Evolutionary conservation across 306 rosid genomes (phyloP).

Genomic region (Rosa persica): DNA sequence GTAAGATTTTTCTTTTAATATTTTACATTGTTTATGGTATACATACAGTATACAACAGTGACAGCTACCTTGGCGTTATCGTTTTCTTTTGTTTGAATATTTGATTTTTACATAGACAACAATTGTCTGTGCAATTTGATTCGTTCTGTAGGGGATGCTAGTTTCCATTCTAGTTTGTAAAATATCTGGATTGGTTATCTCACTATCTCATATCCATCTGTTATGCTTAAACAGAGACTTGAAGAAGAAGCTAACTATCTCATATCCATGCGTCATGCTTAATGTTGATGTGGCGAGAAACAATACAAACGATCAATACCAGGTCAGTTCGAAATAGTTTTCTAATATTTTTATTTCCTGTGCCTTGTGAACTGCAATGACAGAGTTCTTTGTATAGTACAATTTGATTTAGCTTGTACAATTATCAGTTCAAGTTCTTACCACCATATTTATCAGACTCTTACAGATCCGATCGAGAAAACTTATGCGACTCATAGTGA

Average conservation of each 20-base stretch:
- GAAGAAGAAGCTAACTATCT: slow-evolving; percentile 86
- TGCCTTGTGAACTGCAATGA: slow-evolving; percentile 15
- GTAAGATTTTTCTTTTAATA: slow-evolving; percentile 43
- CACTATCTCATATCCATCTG: slow-evolving; percentile 32
- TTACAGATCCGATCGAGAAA: slow-evolving; percentile 62
- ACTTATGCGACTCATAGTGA: slow-evolving; percentile 81
- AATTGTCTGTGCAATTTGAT: not conserved
- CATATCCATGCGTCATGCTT: slow-evolving; percentile 99
- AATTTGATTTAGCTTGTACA: slow-evolving; percentile 23
- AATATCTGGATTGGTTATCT: slow-evolving; percentile 20
- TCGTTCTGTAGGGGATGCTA: slow-evolving; percentile 6
- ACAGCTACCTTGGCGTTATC: slow-evolving; percentile 6
- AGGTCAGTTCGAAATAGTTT: slow-evolving; percentile 56
- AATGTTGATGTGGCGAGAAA: slow-evolving; percentile 95
- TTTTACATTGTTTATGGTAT: slow-evolving; percentile 17
- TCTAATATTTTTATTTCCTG: slow-evolving; percentile 17
- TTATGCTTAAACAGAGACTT: slow-evolving; percentile 54
- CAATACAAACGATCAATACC: slow-evolving; percentile 98
- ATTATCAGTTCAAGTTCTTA: slow-evolving; percentile 30
- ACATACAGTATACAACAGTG: not conserved
- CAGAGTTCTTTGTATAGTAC: slow-evolving; percentile 13
- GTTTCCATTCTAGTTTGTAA: slow-evolving; percentile 14
- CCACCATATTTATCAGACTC: slow-evolving; percentile 58
- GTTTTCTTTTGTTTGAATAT: not conserved
- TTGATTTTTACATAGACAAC: not conserved